Conservation (phyloP, 495 filamentous ascomycete species). For the Choiromyces venosus region DNA sequence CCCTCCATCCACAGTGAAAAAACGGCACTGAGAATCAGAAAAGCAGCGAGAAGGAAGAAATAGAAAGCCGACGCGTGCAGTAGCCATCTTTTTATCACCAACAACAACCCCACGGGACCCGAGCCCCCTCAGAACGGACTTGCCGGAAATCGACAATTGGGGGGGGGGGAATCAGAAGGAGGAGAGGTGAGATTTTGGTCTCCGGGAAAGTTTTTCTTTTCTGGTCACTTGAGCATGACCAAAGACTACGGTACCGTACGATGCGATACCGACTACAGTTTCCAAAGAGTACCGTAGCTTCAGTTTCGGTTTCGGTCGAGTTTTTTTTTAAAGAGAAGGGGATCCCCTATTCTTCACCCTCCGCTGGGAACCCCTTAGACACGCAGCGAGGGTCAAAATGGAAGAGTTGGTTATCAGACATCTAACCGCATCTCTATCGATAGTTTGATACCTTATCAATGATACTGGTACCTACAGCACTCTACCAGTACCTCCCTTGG, state of each 20-base stretch:
- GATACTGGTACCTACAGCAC: not conserved
- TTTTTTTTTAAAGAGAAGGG: not conserved
- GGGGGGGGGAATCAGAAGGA: no score
- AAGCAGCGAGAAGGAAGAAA: not conserved
- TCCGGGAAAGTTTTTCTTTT: no score
- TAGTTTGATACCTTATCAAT: not conserved
- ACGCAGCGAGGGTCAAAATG: not conserved
- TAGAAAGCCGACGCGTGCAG: not conserved
- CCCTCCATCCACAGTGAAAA: not conserved
- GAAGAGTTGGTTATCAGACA: not conserved
- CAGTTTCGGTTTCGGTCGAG: not conserved
- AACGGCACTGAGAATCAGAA: not conserved
- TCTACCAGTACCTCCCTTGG: not conserved
- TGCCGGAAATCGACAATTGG: slow-evolving; percentile 1
- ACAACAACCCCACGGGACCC: not conserved
- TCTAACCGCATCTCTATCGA: slow-evolving; percentile 1
- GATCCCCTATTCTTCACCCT: not conserved
- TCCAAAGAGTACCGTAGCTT: not conserved
- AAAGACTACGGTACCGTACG: no score
- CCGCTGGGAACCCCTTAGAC: not conserved
- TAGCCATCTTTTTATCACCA: not conserved
- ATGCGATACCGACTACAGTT: not conserved
- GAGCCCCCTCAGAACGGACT: not conserved
- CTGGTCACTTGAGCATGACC: not conserved
- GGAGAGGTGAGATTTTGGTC: no score